Evolutionary conservation across 352 stramenopile genomes (phyloP).

Genomic region (Phytophthora citrophthora): DNA sequence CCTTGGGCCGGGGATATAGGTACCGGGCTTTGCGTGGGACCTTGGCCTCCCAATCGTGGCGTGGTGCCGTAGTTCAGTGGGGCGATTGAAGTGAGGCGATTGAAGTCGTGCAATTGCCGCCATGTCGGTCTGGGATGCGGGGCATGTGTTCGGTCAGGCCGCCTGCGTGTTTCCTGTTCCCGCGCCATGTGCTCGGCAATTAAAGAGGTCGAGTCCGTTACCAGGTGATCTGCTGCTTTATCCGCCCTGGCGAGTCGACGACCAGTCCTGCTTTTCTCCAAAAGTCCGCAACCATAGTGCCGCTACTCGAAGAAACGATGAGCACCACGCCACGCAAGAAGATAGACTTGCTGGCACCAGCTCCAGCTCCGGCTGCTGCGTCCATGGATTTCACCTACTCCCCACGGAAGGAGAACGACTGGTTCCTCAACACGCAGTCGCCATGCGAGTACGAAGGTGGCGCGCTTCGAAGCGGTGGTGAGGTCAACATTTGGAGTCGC

Average conservation of each 20-base stretch:
- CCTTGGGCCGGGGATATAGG: too few species aligned
- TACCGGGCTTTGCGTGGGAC: conserved; percentile 1
- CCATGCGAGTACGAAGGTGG: conserved; percentile 21
- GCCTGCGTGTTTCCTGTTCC: conserved; percentile 8
- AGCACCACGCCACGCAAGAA: conserved; percentile 32
- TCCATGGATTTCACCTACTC: conserved; percentile 23
- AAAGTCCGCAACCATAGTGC: conserved; percentile 34
- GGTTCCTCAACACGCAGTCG: conserved; percentile 30
- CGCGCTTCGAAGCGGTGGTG: conserved; percentile 24
- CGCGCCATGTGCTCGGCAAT: conserved; percentile 12
- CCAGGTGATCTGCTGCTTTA: conserved; percentile 14
- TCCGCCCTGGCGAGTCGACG: neutral
- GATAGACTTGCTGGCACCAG: conserved; percentile 32
- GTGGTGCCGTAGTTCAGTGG: conserved; percentile 19
- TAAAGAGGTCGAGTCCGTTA: neutral
- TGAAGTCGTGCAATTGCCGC: conserved; percentile 18
- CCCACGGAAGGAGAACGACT: conserved; percentile 29
- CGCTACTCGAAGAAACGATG: conserved; percentile 38
- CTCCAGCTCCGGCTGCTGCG: conserved; percentile 3
- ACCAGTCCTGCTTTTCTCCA: conserved; percentile 20
- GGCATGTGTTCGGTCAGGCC: conserved; percentile 9
- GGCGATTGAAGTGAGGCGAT: conserved; percentile 21
- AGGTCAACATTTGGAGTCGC: conserved; percentile 40
- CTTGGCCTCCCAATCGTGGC: conserved; percentile 25
- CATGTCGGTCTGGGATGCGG: conserved; percentile 16